Evolutionary conservation across 345 rosid genomes (phyloP).

Genomic region (Eucalyptus caleyi): DNA sequence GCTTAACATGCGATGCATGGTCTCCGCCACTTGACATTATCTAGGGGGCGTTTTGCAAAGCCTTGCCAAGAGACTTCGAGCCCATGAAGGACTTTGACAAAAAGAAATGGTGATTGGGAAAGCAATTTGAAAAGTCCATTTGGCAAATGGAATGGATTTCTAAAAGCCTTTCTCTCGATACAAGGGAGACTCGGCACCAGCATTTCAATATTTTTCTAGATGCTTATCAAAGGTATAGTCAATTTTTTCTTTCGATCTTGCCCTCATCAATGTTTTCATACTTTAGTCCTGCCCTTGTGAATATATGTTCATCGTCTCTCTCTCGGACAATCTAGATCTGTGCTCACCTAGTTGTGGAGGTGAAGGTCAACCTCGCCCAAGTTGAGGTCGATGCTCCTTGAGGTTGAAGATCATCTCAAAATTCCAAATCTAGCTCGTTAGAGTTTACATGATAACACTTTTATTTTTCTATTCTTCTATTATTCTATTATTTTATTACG

Average conservation of each 20-base stretch:
- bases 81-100: background rate
- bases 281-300: background rate
- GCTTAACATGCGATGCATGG: background rate
- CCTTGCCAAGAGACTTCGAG: background rate
- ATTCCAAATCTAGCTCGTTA: background rate
- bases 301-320: background rate
- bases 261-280: background rate
- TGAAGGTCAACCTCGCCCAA: background rate
- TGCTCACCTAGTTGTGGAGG: background rate
- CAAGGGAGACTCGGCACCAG: background rate
- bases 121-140: background rate
- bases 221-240: background rate
- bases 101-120: background rate
- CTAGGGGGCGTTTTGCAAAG: background rate
- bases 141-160: background rate
- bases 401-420: no score
- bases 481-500: fast-evolving
- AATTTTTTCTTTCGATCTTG: background rate
- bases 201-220: background rate
- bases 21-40: background rate
- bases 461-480: no score
- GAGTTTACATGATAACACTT: no score
- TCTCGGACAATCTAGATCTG: background rate
- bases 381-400: background rate
- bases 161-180: background rate